Evolutionary conservation across 352 stramenopile species (phyloP).

Genomic region (Salisapilia sapeloensis): DNA sequence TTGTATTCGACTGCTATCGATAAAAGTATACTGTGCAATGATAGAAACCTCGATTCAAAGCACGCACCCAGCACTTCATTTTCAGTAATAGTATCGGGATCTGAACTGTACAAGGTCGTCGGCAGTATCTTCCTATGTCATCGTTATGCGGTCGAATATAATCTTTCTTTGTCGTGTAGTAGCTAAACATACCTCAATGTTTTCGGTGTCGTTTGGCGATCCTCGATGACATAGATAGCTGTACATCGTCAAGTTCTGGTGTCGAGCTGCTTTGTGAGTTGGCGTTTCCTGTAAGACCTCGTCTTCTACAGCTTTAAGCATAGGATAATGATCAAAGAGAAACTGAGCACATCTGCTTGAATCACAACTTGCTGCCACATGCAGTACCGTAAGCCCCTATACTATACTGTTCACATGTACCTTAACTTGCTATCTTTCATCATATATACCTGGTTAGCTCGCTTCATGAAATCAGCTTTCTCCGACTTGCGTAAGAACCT

Average conservation of each 20-base stretch:
- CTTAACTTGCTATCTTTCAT: neutral
- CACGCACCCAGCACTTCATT: too few relatives aligned
- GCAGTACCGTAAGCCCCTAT: conserved; percentile 34
- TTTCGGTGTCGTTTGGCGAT: conserved; percentile 27
- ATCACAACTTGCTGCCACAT: conserved; percentile 27
- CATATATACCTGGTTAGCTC: conserved; percentile 20
- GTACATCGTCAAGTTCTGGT: conserved; percentile 24
- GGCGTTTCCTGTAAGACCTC: conserved; percentile 26
- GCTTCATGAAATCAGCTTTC: conserved; percentile 25
- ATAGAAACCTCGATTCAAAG: too few relatives aligned
- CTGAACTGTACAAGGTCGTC: conserved; percentile 11
- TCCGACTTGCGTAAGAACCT: conserved; percentile 14
- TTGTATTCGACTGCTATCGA: too few relatives aligned
- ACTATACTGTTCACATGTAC: neutral
- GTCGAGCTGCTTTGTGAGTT: conserved; percentile 37
- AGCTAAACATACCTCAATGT: conserved; percentile 18
- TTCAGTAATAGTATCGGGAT: conserved; percentile 14
- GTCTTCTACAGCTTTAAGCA: conserved; percentile 17
- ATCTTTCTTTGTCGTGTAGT: neutral
- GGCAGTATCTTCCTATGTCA: conserved; percentile 15
- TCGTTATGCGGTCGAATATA: neutral
- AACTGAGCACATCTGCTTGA: conserved; percentile 30
- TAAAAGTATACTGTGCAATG: too few relatives aligned
- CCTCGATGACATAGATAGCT: conserved; percentile 12
- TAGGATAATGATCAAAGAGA: conserved; percentile 14